These are phyloP conservation scores for Cyphellophora attinorum DNA, from an alignment of 2,329 filamentous ascomycete genomes.

Conservation along the genomic window DNA sequence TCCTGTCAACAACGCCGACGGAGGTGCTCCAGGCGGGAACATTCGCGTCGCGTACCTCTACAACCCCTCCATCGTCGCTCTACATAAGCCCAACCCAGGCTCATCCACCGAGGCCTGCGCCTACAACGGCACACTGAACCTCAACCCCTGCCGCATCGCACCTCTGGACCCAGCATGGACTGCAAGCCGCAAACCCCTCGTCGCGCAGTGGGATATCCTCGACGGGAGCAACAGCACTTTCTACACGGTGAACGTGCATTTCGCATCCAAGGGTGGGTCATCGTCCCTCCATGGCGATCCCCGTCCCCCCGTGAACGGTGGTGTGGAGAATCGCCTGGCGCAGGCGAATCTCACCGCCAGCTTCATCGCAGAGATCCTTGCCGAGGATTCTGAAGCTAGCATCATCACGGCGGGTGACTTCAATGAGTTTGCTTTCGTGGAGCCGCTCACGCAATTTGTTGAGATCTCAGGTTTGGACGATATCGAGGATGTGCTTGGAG, in stretches of 20 bases:
- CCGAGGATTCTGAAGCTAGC: slow-evolving; percentile 44
- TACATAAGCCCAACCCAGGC: slow-evolving; percentile 52
- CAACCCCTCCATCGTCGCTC: slow-evolving; percentile 48
- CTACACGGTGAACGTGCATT: slow-evolving; percentile 66
- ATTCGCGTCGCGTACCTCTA: slow-evolving; percentile 64
- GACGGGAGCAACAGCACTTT: slow-evolving; percentile 44
- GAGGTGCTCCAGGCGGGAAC: slow-evolving; percentile 60
- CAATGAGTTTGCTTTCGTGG: slow-evolving; percentile 60
- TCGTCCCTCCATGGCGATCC: slow-evolving; percentile 56
- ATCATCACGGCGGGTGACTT: slow-evolving; percentile 59
- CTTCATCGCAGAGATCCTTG: slow-evolving; percentile 51
- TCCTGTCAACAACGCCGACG: slow-evolving; percentile 52
- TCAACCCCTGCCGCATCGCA: slow-evolving; percentile 61
- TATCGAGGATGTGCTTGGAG: slow-evolving; percentile 49
- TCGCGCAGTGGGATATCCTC: slow-evolving; percentile 54
- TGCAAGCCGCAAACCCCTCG: slow-evolving; percentile 56
- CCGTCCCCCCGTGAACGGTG: slow-evolving; percentile 57
- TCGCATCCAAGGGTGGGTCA: slow-evolving; percentile 56
- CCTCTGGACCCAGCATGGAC: slow-evolving; percentile 51
- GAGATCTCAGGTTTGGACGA: slow-evolving; percentile 48
- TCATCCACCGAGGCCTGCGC: slow-evolving; percentile 44
- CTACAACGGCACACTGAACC: slow-evolving; percentile 53
- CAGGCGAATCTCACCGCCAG: slow-evolving; percentile 52
- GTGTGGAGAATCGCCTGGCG: slow-evolving; percentile 44
- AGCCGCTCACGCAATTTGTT: slow-evolving; percentile 48